Evolutionary conservation across 768 basidiomycete genomes (phyloP), one percentile per base, ranked within the genome.

Genomic region (Suillus lakei): DNA sequence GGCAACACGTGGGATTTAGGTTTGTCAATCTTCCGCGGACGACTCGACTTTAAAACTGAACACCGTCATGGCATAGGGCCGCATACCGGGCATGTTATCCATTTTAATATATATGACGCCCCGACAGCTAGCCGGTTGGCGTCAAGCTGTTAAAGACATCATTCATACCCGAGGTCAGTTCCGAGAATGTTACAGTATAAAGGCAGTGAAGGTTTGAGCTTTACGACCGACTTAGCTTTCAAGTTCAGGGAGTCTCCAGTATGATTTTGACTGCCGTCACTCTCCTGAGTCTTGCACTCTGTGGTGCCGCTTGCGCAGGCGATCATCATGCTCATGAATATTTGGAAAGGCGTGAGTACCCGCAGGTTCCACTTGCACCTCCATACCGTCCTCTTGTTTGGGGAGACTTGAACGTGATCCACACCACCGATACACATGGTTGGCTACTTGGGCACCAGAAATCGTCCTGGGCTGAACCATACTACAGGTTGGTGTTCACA

Each of bases 391-490:
- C 86, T 26, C 82, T 97, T n/a, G 85, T 86, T 55, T 96, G 95
- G 95, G 88, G 91, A 16, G 93, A 96, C 71, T 83, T 96, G 73
- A 96, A 96, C 73, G 85, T 96, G 69, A 83, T 96, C 53, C 88
- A 90, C 70, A 96, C 93, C 3, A 96, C 95, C 0, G 94, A 96
- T 74, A 91, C 86, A 36, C 90, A 92, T 78, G 87, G 90, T 38
- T 91, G 90, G 90, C 80, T 96, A 2, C 82, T 95, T 41, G 95
- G 95, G 2, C 95, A 97, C 78, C 91, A 93, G 70, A 91, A 93
- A 71, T 23, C 79, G 4, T 84, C 83, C 5, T 87, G 84, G 72
- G 91, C 92, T 0, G 92, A 95, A 70, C 91, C 92, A 0, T 88
- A 91, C 73, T 93, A 91, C 76, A 86, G 84, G 84, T 85, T 62